phyloP scores from a whole-genome alignment of 805 yeast genomes.

The Ogataea degrootiae region DNA sequence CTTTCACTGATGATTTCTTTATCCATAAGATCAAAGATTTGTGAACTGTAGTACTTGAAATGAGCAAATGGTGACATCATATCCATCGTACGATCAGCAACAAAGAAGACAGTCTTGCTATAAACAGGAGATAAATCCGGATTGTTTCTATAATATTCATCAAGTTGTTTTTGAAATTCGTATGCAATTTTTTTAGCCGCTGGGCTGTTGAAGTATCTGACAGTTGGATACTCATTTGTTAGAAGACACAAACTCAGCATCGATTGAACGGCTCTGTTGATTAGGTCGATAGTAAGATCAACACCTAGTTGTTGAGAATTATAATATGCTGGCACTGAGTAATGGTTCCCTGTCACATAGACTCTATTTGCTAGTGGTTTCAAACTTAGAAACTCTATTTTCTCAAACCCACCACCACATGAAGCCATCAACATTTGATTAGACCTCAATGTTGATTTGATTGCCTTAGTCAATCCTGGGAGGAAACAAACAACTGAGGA shows the following conservation, averaged over 20 bases:
- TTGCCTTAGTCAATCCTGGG: slow-evolving; percentile 43
- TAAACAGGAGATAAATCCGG: slow-evolving; percentile 56
- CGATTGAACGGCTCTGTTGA: slow-evolving; percentile 55
- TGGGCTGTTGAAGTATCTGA: slow-evolving; percentile 64
- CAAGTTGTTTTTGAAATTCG: slow-evolving; percentile 65
- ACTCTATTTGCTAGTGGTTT: slow-evolving; percentile 67
- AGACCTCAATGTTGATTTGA: slow-evolving; percentile 6
- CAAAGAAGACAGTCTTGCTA: slow-evolving; percentile 54
- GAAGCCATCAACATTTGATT: slow-evolving; percentile 20
- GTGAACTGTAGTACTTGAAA: slow-evolving; percentile 87
- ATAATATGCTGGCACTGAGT: slow-evolving; percentile 70
- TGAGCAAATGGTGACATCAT: slow-evolving; percentile 79
- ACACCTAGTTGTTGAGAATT: slow-evolving; percentile 62
- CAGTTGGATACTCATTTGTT: slow-evolving; percentile 84
- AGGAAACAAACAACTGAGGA: slow-evolving; percentile 69
- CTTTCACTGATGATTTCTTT: slow-evolving; percentile 21
- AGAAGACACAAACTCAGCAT: slow-evolving; percentile 69
- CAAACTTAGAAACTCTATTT: slow-evolving; percentile 41
- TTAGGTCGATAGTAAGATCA: slow-evolving; percentile 55
- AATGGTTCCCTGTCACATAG: slow-evolving; percentile 57
- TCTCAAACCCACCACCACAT: slow-evolving; percentile 15
- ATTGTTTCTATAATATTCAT: slow-evolving; percentile 67
- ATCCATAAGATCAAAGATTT: slow-evolving; percentile 68
- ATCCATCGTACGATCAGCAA: slow-evolving; percentile 83
- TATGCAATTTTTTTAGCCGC: slow-evolving; percentile 55